These are phyloP conservation scores for Calonectria ilicicola DNA, from an alignment of 2,329 filamentous ascomycete species.

Conservation along the genomic window DNA sequence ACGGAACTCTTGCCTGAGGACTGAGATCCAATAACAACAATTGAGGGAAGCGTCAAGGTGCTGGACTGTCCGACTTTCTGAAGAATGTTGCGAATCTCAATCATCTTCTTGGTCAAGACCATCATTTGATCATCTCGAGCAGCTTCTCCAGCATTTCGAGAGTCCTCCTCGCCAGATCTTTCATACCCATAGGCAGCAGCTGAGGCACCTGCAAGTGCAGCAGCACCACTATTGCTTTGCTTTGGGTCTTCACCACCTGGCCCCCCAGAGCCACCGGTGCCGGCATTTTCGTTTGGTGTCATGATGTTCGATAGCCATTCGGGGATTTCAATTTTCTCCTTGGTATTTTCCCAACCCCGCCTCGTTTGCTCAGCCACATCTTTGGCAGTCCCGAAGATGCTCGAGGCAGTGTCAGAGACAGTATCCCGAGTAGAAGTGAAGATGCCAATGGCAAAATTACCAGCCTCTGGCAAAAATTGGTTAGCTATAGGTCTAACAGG, in stretches of 20 bases:
- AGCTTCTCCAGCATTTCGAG: slow-evolving; percentile 70
- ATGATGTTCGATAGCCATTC: slow-evolving; percentile 86
- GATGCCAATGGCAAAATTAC: slow-evolving; percentile 69
- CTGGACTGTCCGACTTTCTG: slow-evolving; percentile 93
- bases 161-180: slow-evolving; percentile 73
- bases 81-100: slow-evolving; percentile 93
- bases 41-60: slow-evolving; percentile 89
- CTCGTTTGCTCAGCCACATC: slow-evolving; percentile 83
- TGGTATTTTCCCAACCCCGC: slow-evolving; percentile 86
- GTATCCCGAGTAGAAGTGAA: slow-evolving; percentile 80
- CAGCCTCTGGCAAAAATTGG: slow-evolving; percentile 53
- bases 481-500: slow-evolving; percentile 37
- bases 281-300: slow-evolving; percentile 69
- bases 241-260: slow-evolving; percentile 65
- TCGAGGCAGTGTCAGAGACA: slow-evolving; percentile 75
- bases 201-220: slow-evolving; percentile 76
- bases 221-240: slow-evolving; percentile 70
- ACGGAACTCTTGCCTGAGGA: slow-evolving; percentile 99
- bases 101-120: slow-evolving; percentile 99
- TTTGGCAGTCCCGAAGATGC: slow-evolving; percentile 77
- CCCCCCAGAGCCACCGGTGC: slow-evolving; percentile 62
- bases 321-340: slow-evolving; percentile 75
- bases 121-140: slow-evolving; percentile 99
- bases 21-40: slow-evolving; percentile 99
- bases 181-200: slow-evolving; percentile 85